phyloP scores from a whole-genome alignment of 1,284 basidiomycete species.

The Cryptococcus sp. region DNA sequence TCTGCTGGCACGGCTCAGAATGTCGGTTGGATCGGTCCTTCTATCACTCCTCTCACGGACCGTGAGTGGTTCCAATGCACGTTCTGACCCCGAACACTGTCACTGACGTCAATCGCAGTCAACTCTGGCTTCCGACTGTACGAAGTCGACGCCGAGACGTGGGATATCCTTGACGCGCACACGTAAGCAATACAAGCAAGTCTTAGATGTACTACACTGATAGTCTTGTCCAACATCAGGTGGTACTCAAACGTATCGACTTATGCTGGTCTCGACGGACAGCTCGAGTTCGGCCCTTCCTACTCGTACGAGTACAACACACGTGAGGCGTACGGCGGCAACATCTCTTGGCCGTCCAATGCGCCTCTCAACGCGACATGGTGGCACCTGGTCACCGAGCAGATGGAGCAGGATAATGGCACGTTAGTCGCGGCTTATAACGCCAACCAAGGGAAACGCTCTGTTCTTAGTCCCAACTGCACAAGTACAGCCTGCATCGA shows the following conservation, averaged over 20 bases:
- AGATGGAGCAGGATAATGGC: slow-evolving; percentile 63
- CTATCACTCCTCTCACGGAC: slow-evolving; percentile 70
- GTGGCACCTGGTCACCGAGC: slow-evolving; percentile 78
- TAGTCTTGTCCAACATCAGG: slow-evolving; percentile 45
- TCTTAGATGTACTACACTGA: neutral
- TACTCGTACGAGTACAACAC: slow-evolving; percentile 72
- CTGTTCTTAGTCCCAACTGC: slow-evolving; percentile 60
- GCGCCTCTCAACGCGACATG: slow-evolving; percentile 80
- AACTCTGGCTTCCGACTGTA: slow-evolving; percentile 74
- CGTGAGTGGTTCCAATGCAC: slow-evolving; percentile 41
- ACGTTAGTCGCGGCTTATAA: slow-evolving; percentile 69
- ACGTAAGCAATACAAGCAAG: slow-evolving; percentile 57
- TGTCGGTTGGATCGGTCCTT: slow-evolving; percentile 62
- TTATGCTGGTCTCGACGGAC: slow-evolving; percentile 61
- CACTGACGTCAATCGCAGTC: slow-evolving; percentile 8
- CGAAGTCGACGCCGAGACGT: slow-evolving; percentile 58
- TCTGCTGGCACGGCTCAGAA: slow-evolving; percentile 62
- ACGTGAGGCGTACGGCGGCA: slow-evolving; percentile 66
- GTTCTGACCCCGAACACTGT: neutral
- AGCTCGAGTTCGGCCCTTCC: slow-evolving; percentile 64
- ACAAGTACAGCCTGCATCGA: slow-evolving; percentile 60
- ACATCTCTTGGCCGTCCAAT: slow-evolving; percentile 64
- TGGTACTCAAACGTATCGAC: slow-evolving; percentile 66
- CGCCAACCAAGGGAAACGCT: slow-evolving; percentile 66
- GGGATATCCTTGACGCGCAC: slow-evolving; percentile 70